Evolutionary conservation across 257 asterid genomes (phyloP), one percentile per base, ranked within the genome.

Genomic region (Perilla frutescens): DNA sequence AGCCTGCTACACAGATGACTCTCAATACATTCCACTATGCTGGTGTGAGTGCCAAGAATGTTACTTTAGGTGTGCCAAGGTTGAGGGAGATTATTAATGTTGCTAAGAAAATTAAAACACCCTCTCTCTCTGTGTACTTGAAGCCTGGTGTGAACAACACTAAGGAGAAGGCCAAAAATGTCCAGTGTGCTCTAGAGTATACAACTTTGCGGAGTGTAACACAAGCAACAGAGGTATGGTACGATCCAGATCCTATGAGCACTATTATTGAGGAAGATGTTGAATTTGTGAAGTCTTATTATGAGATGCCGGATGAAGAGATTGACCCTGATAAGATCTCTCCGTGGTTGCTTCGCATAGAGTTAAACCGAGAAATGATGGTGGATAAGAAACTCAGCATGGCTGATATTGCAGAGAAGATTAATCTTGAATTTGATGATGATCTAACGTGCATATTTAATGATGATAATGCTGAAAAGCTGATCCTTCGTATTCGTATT

Each of bases 21-120:
- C 97, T 95, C 14, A 95, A 95, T 75, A 95, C 99, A 1, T 95
- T 95, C 70, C 99, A 95, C 54, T 95, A 87, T 89, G 99, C 99
- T 85, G 99, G 99, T 90, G 99, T 95, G 70, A 95, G 99, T 89
- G 99, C 99, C 65, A 95, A 95, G 85, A 95, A 95, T 78, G 99
- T 95, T 79, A 95, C 99, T 66, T 82, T 95, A 66, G 99, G 99
- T 81, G 99, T 95, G 40, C 99, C 99, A 7, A 85, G 99, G 90
- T 75, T 95, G 90, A 90, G 98, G 89, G 99, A 95, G 85, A 95
- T 95, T 78, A 95, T 95, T 53, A 95, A 95, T 76, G 99, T 92
- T 71, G 99, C 99, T 29, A 95, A 95, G 84, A 95, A 95, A 82
- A 90, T 95, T 9, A 95, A 92, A 79, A 95, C 99, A 7, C 99